Evolutionary conservation across 148 eudicot species (phyloP).

Genomic region (Cornus controversa): DNA sequence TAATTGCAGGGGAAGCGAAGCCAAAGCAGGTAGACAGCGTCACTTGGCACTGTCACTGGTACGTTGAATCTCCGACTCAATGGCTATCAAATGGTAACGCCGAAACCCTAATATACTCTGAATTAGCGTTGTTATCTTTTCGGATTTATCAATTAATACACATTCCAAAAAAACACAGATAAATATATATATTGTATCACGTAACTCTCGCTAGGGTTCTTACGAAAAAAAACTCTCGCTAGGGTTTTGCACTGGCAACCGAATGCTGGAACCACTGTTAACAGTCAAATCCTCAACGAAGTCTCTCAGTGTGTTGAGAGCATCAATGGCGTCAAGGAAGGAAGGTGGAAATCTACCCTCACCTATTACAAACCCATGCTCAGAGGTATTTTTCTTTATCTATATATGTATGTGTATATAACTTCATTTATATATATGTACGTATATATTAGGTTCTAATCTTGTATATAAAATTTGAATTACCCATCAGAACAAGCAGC

Average conservation of each 20-base stretch:
- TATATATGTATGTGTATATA: neutral
- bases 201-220: neutral
- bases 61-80: neutral
- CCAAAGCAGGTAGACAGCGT: too few relatives aligned
- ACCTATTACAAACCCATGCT: conserved; percentile 76
- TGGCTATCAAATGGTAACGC: conserved; percentile 29
- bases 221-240: neutral
- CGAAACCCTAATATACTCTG: neutral
- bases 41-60: neutral
- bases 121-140: neutral
- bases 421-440: neutral
- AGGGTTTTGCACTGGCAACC: conserved; percentile 96
- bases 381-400: conserved; percentile 45
- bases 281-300: conserved; percentile 74
- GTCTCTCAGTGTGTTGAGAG: conserved; percentile 75
- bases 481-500: conserved; percentile 53
- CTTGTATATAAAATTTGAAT: neutral
- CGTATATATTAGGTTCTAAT: neutral
- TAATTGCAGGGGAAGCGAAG: too few relatives aligned
- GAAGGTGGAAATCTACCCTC: conserved; percentile 76
- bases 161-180: too few relatives aligned
- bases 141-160: neutral
- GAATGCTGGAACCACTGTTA: conserved; percentile 68
- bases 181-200: too few relatives aligned
- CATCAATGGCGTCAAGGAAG: conserved; percentile 85